Evolutionary conservation across 192 early-diverging fungal species (phyloP), one percentile per base, ranked within the genome.

Genomic region (Podila verticillata): DNA sequence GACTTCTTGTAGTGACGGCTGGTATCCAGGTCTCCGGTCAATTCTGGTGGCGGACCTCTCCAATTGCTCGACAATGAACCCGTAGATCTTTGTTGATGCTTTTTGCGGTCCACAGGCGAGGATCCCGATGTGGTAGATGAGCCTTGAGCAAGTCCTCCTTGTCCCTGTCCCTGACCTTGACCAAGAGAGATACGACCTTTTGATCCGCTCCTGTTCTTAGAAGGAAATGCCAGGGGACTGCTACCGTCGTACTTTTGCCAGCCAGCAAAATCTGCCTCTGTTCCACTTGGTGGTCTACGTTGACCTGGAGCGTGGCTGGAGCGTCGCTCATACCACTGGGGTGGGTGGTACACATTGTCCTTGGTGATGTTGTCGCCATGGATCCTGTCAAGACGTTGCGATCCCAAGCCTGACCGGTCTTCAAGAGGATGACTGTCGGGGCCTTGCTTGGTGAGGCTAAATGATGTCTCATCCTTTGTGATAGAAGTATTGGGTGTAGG

Each of bases 261-360:
- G 12, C 70, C 62, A 10, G 48, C 29, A 34, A 68, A 36, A n/a
- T 75, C 73, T 13, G 48, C 51, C 39, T 75, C 73, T 30, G 67
- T 54, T 2, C 73, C 73, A 59, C 65, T 69, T 9, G 66, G 51
- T 3, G 73, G 66, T 34, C 73, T 63, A 0, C 48, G 60, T 28
- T 35, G 36, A 13, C 60, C 39, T 31, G 36, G 61, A 17, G 26
- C 26, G 8, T 49, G 22, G 22, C 32, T 44, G 7, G 67, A 56
- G 2, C 63, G 47, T 30, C 75, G 48, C 28, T 79, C 75, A 48
- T 79, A 67, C 75, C 75, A 79, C 20, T 79, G 75, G 5, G 75
- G 75, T 17, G 75, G 75, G 49, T 72, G 75, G 36, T 79, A 79
- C 7, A 79, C 61, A 36, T 72, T 79, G 24, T 79, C 75, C 26